These are phyloP conservation scores for Backusella sp. DNA, from an alignment of 192 early-diverging fungal genomes.

Conservation along the genomic window DNA sequence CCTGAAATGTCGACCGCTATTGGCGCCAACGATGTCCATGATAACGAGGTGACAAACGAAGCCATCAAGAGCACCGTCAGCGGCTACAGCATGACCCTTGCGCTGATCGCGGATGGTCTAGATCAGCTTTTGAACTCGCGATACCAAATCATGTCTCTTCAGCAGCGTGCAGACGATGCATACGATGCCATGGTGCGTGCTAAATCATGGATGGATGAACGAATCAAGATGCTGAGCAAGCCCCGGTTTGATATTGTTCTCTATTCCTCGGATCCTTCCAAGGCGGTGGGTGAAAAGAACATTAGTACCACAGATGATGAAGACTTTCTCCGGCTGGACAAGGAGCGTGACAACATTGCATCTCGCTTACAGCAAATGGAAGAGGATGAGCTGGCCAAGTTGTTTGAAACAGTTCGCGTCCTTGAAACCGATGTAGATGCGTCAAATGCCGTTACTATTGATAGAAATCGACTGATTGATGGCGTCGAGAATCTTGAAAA, in stretches of 20 bases:
- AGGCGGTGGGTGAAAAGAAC: not conserved
- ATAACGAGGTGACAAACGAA: conserved; percentile 21
- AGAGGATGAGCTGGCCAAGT: conserved; percentile 31
- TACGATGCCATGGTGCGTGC: conserved; percentile 24
- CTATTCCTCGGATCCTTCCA: not conserved
- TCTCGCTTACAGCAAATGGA: conserved; percentile 23
- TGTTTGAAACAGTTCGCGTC: conserved; percentile 25
- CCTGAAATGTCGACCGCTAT: conserved; percentile 27
- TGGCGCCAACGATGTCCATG: conserved; percentile 12
- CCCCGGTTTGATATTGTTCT: conserved; percentile 13
- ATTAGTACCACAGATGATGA: conserved; percentile 21
- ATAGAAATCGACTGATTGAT: conserved; percentile 22
- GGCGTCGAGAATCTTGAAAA: conserved; percentile 19
- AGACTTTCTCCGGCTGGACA: conserved; percentile 32
- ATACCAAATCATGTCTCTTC: conserved; percentile 17
- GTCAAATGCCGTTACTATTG: conserved; percentile 29
- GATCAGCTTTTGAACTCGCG: conserved; percentile 17
- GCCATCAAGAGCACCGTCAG: conserved; percentile 22
- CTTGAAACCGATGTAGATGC: conserved; percentile 30
- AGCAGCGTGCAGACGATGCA: conserved; percentile 21
- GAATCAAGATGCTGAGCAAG: conserved; percentile 13
- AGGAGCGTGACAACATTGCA: conserved; percentile 33
- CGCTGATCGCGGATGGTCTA: conserved; percentile 25
- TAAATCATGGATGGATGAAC: conserved; percentile 30
- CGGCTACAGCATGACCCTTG: conserved; percentile 22